A percentile compares a stretch with the other conserved stretches of the same genome.
These are phyloP conservation scores for Hyphopichia buzzinii DNA, from an alignment of 1,139 yeast genomes.

Conservation along the genomic window DNA sequence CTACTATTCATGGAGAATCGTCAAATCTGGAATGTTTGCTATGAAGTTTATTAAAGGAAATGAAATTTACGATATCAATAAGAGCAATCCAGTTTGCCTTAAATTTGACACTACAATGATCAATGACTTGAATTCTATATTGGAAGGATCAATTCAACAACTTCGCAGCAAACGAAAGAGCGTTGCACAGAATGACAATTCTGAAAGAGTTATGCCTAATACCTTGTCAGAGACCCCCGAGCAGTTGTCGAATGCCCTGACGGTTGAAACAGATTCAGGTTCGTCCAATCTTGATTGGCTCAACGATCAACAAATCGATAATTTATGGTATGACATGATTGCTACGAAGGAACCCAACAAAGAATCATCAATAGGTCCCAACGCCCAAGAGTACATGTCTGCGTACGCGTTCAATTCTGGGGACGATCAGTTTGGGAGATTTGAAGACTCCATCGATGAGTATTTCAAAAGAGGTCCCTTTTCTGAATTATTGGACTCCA, in stretches of 20 bases:
- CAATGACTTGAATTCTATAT: background rate
- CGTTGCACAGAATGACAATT: background rate
- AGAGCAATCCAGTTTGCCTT: background rate
- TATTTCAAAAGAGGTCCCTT: too few species aligned
- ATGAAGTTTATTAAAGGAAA: constrained; percentile 20
- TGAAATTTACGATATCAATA: constrained; percentile 17
- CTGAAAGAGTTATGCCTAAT: background rate
- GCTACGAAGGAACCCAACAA: constrained; percentile 1
- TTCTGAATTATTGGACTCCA: too few species aligned
- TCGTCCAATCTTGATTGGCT: too few species aligned
- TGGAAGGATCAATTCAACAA: background rate
- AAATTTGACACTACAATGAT: background rate
- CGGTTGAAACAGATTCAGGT: too few species aligned
- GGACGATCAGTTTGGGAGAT: too few species aligned
- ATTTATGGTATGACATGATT: constrained; percentile 5
- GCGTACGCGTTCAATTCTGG: too few species aligned
- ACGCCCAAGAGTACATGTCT: too few species aligned
- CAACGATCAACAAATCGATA: constrained; percentile 11
- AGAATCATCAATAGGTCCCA: too few species aligned
- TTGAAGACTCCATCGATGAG: too few species aligned
- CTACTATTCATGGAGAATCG: constrained; percentile 25
- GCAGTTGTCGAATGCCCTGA: background rate
- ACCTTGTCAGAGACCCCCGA: background rate
- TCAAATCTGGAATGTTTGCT: constrained; percentile 29
- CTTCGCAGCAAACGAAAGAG: background rate